These are phyloP conservation scores for Fusarium sp. DNA, from an alignment of 2,329 filamentous ascomycete species.

Conservation along the genomic window DNA sequence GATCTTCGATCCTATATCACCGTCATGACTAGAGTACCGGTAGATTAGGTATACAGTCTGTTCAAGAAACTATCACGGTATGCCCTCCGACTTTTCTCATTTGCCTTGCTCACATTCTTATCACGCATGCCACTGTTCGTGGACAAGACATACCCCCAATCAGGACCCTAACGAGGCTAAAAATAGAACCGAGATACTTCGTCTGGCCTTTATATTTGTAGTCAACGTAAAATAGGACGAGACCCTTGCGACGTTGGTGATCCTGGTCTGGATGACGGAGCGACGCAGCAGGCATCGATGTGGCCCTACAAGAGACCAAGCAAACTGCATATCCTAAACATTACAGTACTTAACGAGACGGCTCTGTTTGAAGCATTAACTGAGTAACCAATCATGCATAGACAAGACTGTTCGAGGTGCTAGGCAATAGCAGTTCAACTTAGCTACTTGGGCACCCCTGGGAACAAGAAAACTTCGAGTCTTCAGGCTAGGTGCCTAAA, in stretches of 20 bases:
- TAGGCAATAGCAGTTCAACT: background rate
- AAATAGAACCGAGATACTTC: accelerated
- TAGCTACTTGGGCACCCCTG: background rate
- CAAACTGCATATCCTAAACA: background rate
- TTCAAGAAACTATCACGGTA: background rate
- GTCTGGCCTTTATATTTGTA: accelerated
- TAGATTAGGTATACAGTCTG: accelerated
- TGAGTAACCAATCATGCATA: accelerated
- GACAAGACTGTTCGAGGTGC: background rate
- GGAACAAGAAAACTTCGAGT: background rate
- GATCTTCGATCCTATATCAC: background rate
- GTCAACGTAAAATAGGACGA: accelerated
- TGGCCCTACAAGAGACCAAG: background rate
- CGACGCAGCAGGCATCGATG: background rate
- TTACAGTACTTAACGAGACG: accelerated
- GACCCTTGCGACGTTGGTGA: no score
- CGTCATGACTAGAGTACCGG: accelerated
- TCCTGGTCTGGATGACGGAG: no score
- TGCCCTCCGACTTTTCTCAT: background rate
- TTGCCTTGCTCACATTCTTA: background rate
- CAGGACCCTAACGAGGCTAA: background rate
- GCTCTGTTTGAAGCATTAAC: accelerated
- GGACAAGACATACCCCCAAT: background rate
- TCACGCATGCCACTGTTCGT: background rate
- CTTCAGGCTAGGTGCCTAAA: background rate